Base-by-base conservation (phyloP, 371 early-diverging fungal genomes). In the Batkoa obscura region DNA sequence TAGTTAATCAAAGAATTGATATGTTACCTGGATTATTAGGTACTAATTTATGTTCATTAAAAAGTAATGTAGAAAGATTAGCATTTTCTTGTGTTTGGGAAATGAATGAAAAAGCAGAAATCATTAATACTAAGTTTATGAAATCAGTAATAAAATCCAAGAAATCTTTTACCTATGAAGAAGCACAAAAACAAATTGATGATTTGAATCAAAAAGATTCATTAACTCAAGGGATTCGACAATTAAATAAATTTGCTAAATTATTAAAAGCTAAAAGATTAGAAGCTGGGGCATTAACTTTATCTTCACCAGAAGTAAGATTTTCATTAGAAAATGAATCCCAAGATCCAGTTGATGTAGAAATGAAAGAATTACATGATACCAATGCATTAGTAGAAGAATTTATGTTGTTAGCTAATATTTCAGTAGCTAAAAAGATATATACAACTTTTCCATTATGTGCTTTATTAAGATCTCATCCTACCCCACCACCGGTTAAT, bases 321-420 rank as follows among this genome's bases (percentile, higher is more conserved):
- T 91, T 95, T 62, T 65, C 73, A 12, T 69, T 89, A n/a, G 84
- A 90, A 55, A 74, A 71, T 1, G 42, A 72, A 38, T 73, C 80
- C 35, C 43, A 55, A 17, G 75, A 87, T 66, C 84, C 94, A 36
- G 42, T 77, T 55, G 63, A 71, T 59, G 72, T 81, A 23, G 69
- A 83, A 23, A 69, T 84, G 39, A 86, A 91, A 59, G 77, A 84
- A 53, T 67, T 83, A 46, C 88, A 92, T 67, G 94, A 94, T 55
- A 86, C 96, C 12, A 94, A 99, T 64, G 80, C 82, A 1, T 72
- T 99, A 9, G 90, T 99, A 43, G 99, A 99, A 67, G 99, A 99
- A 70, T 96, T 99, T 62, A 99, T 99, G 99, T 71, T 99, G 50
- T 76, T 97, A 17, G 99, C 99, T 41, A 99, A 99, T 65, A 93